Base-by-base conservation (phyloP, 441 rosid species). In the Dalechampia spathulata region DNA sequence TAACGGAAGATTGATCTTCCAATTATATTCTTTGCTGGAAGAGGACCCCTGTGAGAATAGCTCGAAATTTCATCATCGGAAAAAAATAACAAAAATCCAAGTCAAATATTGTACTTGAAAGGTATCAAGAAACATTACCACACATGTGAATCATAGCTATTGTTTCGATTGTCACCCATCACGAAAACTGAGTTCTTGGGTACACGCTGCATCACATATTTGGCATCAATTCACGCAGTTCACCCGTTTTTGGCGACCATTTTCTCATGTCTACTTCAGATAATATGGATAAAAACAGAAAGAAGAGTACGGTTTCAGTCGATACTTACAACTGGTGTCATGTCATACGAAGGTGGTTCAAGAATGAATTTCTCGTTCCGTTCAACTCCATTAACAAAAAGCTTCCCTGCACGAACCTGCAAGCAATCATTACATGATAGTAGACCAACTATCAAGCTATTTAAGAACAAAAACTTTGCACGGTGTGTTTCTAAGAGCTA, bases 101-200 rank as follows among this genome's bases (percentile, higher is more conserved):
- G 19, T 19, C 25, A 14, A 34, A 19, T 50, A 11, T 37, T 32
- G 57, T 3, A n/a, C 21, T 16, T 9, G 2, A 26, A 9, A 16
- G 25, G 26, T 15, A 16, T 42, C 4, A 40, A 21, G 55, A 26
- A 49, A 26, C 58, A 36, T 82, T 75, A 93, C 99, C 99, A 93
- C 10, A 85, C 86, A 1, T 93, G 99, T 0, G 99, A 93, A 66
- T 90, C 99, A 13, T 93, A 93, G 66, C 94, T 87, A 60, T 93
- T 90, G 70, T 93, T 93, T 11, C 97, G 84, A 64, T 93, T 92
- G 48, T 93, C 99, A 27, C 99, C 99, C 97, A 92, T 92, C 70
- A 92, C 97, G 55, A 90, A 90, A 40, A 87, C 96, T 3, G 80
- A 83, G 54, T 85, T 81, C 66, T 82, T 88, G 0, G 95, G 96